Evolutionary conservation across 352 stramenopile genomes (phyloP).

Genomic region (Aphanomyces invadans): DNA sequence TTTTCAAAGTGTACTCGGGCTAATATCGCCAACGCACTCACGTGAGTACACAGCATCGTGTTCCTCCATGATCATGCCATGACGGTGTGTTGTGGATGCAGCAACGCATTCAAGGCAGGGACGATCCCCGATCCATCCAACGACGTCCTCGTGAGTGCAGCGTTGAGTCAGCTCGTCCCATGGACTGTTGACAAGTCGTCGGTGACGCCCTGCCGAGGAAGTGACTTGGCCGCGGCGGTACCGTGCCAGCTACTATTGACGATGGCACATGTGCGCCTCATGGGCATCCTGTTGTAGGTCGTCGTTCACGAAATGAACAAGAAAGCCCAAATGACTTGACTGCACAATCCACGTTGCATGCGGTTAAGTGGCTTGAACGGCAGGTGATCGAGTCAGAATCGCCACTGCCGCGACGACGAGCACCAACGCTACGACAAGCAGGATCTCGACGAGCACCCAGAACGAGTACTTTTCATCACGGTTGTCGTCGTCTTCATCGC

Average conservation of each 20-base stretch:
- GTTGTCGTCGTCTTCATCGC: constrained; percentile 9
- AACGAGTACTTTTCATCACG: constrained; percentile 12
- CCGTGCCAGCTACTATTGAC: background rate
- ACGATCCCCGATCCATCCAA: background rate
- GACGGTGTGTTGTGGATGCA: too few relatives aligned
- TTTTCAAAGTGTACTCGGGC: constrained; percentile 45
- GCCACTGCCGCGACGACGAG: constrained; percentile 5
- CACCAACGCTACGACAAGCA: constrained; percentile 10
- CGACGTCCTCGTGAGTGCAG: background rate
- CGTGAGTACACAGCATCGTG: too few relatives aligned
- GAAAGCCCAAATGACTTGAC: background rate
- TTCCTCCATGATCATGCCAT: too few relatives aligned
- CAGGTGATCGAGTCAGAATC: constrained; percentile 8
- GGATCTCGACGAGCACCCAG: constrained; percentile 20
- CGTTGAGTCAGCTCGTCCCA: background rate
- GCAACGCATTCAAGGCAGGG: background rate
- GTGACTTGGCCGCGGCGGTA: constrained; percentile 18
- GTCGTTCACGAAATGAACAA: background rate
- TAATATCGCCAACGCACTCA: constrained; percentile 34
- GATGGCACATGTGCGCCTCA: background rate
- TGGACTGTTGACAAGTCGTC: background rate
- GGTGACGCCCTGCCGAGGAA: background rate
- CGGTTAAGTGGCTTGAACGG: too few relatives aligned
- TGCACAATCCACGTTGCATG: background rate
- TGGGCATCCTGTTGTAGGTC: background rate